Conservation (phyloP, 75 land plant genomes). For the Larix kaempferi region DNA sequence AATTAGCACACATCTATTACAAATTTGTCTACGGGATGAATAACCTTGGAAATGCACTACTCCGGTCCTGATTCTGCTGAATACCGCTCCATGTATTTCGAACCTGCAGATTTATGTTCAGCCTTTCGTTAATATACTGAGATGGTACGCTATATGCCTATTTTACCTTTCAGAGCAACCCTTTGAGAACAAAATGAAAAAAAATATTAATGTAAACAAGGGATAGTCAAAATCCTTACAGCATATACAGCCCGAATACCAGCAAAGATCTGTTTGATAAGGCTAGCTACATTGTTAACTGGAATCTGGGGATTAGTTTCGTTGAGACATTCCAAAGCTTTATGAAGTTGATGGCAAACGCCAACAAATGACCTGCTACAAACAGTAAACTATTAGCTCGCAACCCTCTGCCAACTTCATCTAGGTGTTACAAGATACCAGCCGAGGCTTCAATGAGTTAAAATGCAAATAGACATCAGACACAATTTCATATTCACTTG, state of each 20-base stretch:
- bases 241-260: conserved; percentile 42
- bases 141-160: background rate
- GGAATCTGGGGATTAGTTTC: conserved; percentile 11
- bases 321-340: conserved; percentile 24
- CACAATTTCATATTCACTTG: no score
- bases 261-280: conserved; percentile 45
- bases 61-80: conserved; percentile 50
- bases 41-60: conserved; percentile 58
- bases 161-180: background rate
- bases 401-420: no score
- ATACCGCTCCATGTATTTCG: conserved; percentile 32
- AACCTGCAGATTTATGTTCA: conserved; percentile 28
- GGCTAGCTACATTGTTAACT: conserved; percentile 7
- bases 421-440: no score
- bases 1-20: background rate
- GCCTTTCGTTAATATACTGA: background rate
- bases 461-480: no score
- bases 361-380: conserved; percentile 37
- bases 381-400: conserved; percentile 2
- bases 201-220: background rate
- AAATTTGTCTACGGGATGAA: background rate
- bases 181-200: background rate
- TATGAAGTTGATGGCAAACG: conserved; percentile 32
- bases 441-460: no score
- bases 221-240: background rate